These are phyloP conservation scores for Knoxdaviesia capensis DNA, from an alignment of 2,329 filamentous ascomycete genomes.

Conservation along the genomic window DNA sequence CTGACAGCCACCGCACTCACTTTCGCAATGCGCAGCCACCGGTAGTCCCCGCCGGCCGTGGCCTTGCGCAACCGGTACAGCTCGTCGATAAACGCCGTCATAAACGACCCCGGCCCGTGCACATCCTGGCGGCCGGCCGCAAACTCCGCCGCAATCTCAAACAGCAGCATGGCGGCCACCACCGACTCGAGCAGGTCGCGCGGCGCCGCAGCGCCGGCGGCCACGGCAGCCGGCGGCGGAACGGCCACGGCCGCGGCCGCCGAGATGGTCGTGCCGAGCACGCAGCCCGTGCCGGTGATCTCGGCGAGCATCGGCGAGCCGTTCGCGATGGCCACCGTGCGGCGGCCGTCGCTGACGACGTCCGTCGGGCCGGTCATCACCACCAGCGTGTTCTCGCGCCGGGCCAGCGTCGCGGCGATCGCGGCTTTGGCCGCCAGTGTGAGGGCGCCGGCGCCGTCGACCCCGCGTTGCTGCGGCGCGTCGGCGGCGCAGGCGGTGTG, in stretches of 20 bases:
- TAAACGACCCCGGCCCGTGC: conserved; percentile 66
- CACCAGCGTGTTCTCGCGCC: conserved; percentile 46
- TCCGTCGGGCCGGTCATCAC: conserved; percentile 67
- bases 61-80: conserved; percentile 28
- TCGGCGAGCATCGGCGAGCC: conserved; percentile 51
- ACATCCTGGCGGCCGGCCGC: conserved; percentile 46
- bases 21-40: conserved; percentile 32
- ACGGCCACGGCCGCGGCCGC: conserved; percentile 47
- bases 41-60: conserved; percentile 23
- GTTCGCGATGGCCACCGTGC: conserved; percentile 50
- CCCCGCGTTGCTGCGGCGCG: conserved; percentile 50
- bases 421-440: conserved; percentile 29
- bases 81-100: conserved; percentile 68
- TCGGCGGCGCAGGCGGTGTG: conserved; percentile 37
- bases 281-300: conserved; percentile 70
- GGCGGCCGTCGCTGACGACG: conserved; percentile 52
- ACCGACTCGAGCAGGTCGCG: conserved; percentile 51
- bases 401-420: conserved; percentile 47
- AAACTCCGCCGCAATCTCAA: conserved; percentile 51
- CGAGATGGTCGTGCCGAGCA: conserved; percentile 63
- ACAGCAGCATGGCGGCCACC: conserved; percentile 55
- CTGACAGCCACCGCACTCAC: conserved; percentile 15
- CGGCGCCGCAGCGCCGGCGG: conserved; percentile 29
- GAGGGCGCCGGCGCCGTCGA: conserved; percentile 52
- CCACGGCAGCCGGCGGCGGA: no score